Evolutionary conservation across 2,329 filamentous ascomycete genomes (phyloP), one percentile per base, ranked within the genome.

Genomic region (Myrmaecium sp.): DNA sequence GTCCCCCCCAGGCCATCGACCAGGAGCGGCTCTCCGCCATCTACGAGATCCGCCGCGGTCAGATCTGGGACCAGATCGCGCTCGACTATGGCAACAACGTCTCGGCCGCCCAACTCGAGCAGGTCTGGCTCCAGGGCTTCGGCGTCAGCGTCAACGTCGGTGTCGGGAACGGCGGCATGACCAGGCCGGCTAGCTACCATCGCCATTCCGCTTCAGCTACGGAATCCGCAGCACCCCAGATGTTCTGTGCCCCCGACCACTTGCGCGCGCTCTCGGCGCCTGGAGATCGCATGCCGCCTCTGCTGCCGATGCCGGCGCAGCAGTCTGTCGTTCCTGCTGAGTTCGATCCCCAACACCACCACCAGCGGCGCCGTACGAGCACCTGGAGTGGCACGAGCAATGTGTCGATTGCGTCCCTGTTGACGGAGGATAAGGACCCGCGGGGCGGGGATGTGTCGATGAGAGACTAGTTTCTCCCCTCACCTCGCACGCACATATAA

Each of bases 1-100:
- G 44, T 49, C 37, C 60, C 47, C 39, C 60, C 34, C 54, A 57
- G 38, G 40, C 52, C 25, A 64, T 78, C 12, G 72, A 79, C 43
- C 75, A 69, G 46, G 57, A 64, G 15, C 73, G 75, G 25, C 69
- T 86, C 14, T 66, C 70, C 25, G 60, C 66, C 33, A 67, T 83
- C 37, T 84, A 84, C 50, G 65, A 71, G 27, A 57, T 66, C 5
- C 76, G 81, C 51, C 69, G 75, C 22, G 59, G 64, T 26, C 65
- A 67, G 6, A 84, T 86, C 55, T 86, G 79, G 78, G 60, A 66
- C 17, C 62, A 66, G 25, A 65, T 86, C 18, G 76, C 77, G 16
- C 57, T 66, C 14, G 75, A 82, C 40, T 84, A 84, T 42, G 76
- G 76, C 28, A 49, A 57, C 9, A 66, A 69, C 17, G 61, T 62